phyloP scores from a whole-genome alignment of 495 filamentous ascomycete species.

The Penicillium roqueforti region DNA sequence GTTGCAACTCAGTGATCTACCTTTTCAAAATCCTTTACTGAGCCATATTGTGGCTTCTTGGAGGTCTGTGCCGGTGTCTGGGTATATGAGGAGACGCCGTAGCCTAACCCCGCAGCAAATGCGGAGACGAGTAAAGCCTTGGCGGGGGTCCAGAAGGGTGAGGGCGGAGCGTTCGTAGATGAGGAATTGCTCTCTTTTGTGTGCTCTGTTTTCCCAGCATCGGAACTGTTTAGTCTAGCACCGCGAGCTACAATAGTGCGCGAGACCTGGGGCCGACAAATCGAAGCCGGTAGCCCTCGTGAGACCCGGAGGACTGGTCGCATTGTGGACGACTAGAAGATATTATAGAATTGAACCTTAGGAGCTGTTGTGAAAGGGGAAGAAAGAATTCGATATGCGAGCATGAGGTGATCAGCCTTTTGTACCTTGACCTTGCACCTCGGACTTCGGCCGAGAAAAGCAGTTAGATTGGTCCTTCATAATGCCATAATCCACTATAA shows the following conservation, averaged over 20 bases:
- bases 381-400: conserved; percentile 3
- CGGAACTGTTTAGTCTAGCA: conserved; percentile 23
- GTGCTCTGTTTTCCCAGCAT: conserved; percentile 2
- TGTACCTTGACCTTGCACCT: conserved; percentile 24
- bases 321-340: conserved; percentile 18
- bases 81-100: conserved; percentile 28
- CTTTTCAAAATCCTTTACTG: conserved; percentile 39
- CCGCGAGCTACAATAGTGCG: conserved; percentile 7
- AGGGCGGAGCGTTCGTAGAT: conserved; percentile 6
- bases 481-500: too few species aligned
- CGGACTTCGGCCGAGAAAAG: conserved; percentile 33
- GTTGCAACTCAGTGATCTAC: conserved; percentile 19
- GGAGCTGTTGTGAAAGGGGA: neutral
- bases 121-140: conserved; percentile 32
- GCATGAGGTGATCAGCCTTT: conserved; percentile 19
- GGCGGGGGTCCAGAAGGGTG: conserved; percentile 30
- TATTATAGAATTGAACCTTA: neutral
- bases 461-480: neutral
- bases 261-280: conserved; percentile 22
- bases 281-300: conserved; percentile 30
- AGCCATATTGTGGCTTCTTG: conserved; percentile 36
- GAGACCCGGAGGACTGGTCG: conserved; percentile 18
- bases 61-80: conserved; percentile 11
- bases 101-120: conserved; percentile 37
- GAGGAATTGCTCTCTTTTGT: conserved; percentile 11